Evolutionary conservation across 164 flowering plant species (phyloP).

Genomic region (Aristolochia contorta): DNA sequence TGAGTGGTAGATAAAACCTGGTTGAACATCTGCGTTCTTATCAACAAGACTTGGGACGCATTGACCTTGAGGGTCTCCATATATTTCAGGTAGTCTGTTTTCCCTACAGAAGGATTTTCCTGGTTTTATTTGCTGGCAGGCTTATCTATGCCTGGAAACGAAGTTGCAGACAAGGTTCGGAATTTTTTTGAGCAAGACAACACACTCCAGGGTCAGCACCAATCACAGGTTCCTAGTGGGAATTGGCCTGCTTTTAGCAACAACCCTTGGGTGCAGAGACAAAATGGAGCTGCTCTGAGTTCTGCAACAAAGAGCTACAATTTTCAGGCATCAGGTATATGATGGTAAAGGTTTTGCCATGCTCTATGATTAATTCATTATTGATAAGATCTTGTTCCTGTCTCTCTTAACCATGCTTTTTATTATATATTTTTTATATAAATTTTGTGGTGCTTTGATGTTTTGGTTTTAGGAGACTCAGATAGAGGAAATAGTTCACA

Average conservation of each 20-base stretch:
- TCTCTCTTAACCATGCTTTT: no score
- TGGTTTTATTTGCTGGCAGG: slow-evolving; percentile 19
- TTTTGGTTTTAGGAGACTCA: slow-evolving; percentile 24
- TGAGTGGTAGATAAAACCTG: no score
- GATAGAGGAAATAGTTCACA: slow-evolving; percentile 27
- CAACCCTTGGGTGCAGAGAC: slow-evolving; percentile 48
- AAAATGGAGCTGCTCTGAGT: slow-evolving; percentile 24
- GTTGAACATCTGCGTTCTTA: no score
- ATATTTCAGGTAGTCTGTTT: no score
- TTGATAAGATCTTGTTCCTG: neutral
- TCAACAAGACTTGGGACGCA: no score
- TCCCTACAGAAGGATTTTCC: slow-evolving; percentile 7
- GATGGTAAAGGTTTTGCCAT: neutral
- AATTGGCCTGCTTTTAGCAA: slow-evolving; percentile 39
- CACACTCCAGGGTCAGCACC: slow-evolving; percentile 40
- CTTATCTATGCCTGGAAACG: slow-evolving; percentile 87
- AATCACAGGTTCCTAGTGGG: slow-evolving; percentile 39
- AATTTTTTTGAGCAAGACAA: slow-evolving; percentile 76
- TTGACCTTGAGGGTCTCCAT: no score
- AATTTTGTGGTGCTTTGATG: neutral
- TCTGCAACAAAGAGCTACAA: slow-evolving; percentile 31
- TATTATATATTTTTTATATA: neutral
- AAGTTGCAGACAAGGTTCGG: slow-evolving; percentile 70
- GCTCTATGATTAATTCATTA: neutral
- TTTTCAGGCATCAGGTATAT: slow-evolving; percentile 45